A percentile compares a stretch with the other conserved stretches of the same genome.
Conservation (phyloP, 139 green algal species). For the Haematococcus lacustris region DNA sequence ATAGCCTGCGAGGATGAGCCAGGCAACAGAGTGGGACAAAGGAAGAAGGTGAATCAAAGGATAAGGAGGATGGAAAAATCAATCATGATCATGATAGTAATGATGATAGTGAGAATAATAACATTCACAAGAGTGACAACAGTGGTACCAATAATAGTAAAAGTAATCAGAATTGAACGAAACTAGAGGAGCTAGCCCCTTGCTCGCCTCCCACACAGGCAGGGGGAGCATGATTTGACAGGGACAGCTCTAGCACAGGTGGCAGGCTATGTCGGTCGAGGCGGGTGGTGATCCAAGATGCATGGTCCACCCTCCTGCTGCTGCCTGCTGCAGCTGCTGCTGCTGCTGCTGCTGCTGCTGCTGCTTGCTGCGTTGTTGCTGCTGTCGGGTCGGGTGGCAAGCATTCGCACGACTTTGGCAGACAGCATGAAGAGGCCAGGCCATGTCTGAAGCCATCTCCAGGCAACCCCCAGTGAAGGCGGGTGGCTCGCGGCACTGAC, state of each 20-base stretch:
- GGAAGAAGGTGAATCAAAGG: too few species aligned
- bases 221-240: too few species aligned
- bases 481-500: constrained; percentile 7
- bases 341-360: too few species aligned
- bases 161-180: background rate
- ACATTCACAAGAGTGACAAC: background rate
- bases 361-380: too few species aligned
- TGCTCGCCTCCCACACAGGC: too few species aligned
- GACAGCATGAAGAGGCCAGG: background rate
- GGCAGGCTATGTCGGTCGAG: too few species aligned
- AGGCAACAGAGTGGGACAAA: background rate
- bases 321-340: too few species aligned
- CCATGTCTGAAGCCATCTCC: background rate
- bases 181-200: background rate
- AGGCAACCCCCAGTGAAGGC: background rate
- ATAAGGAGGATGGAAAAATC: background rate
- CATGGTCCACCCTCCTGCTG: background rate
- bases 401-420: background rate
- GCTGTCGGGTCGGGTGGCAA: background rate
- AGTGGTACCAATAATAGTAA: background rate
- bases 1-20: constrained; percentile 30
- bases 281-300: too few species aligned
- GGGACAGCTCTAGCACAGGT: too few species aligned
- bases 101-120: background rate
- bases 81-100: background rate